These are phyloP conservation scores for Tulasnella sp. DNA, from an alignment of 768 basidiomycete genomes.

Conservation along the genomic window DNA sequence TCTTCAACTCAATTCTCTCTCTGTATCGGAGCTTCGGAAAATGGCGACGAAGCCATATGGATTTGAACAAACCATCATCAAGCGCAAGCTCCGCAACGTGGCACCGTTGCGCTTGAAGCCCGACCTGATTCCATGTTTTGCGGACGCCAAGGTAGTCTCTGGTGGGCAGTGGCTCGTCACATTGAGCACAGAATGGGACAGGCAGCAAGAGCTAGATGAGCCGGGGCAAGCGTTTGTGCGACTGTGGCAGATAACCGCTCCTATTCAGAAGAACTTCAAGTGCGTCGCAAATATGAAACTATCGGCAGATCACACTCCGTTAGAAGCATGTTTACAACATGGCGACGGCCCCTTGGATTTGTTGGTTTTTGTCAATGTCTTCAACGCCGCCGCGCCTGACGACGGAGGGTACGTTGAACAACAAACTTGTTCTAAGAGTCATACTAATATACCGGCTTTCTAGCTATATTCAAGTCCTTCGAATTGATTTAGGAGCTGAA, in stretches of 20 bases:
- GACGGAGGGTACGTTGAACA: not conserved
- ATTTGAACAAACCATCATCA: not conserved
- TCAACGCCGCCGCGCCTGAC: not conserved
- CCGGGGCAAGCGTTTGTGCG: not conserved
- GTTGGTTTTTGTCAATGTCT: not conserved
- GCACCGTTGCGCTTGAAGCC: not conserved
- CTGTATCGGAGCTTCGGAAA: not conserved
- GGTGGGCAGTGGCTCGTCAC: not conserved
- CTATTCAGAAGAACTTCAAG: not conserved
- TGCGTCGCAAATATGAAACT: not conserved
- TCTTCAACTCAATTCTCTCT: not conserved
- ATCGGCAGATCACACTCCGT: not conserved
- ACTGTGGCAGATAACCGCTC: not conserved
- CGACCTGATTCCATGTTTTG: not conserved
- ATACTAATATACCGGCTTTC: too few relatives aligned
- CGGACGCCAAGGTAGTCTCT: not conserved
- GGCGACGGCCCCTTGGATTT: not conserved
- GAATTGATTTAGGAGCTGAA: not conserved
- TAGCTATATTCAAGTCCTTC: not conserved
- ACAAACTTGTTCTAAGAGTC: not conserved
- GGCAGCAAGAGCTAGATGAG: not conserved
- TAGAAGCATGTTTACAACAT: not conserved
- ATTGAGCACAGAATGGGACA: not conserved
- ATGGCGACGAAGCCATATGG: not conserved
- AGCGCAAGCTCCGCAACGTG: not conserved